These are phyloP conservation scores for Alternaria consortialis DNA, from an alignment of 2,329 filamentous ascomycete species.

Conservation along the genomic window DNA sequence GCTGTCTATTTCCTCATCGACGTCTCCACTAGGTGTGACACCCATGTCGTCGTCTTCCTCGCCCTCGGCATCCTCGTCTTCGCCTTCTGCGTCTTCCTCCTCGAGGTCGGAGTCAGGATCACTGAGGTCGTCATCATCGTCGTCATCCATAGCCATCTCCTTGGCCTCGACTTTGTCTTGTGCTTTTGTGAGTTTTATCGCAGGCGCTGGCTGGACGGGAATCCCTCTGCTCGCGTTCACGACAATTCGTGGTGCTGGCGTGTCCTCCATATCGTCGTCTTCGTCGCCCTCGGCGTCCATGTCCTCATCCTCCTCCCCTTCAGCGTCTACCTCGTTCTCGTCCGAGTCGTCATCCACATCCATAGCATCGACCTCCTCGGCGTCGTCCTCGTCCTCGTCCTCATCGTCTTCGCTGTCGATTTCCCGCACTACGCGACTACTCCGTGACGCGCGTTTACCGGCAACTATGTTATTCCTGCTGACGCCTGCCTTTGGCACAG, in stretches of 20 bases:
- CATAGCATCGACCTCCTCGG: constrained; percentile 53
- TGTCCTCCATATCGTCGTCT: constrained; percentile 49
- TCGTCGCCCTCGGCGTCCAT: constrained; percentile 52
- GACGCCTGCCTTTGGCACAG: constrained; percentile 38
- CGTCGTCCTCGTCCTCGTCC: constrained; percentile 51
- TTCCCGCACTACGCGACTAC: constrained; percentile 51
- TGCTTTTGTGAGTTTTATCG: constrained; percentile 44
- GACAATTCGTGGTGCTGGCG: constrained; percentile 40
- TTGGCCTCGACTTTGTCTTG: constrained; percentile 59
- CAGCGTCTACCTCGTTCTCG: constrained; percentile 48
- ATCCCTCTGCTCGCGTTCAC: constrained; percentile 33
- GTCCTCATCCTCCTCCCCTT: constrained; percentile 52
- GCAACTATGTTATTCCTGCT: constrained; percentile 49
- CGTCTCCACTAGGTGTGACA: constrained; percentile 47
- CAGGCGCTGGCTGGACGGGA: constrained; percentile 48
- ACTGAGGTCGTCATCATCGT: constrained; percentile 56
- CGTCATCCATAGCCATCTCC: constrained; percentile 60
- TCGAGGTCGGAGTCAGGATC: constrained; percentile 52
- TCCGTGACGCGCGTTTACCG: constrained; percentile 51
- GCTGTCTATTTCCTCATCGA: constrained; percentile 57
- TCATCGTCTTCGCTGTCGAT: constrained; percentile 55
- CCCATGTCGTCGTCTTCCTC: constrained; percentile 53
- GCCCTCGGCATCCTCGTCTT: constrained; percentile 52
- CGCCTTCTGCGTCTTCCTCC: constrained; percentile 60
- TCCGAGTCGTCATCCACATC: constrained; percentile 53